Evolutionary conservation across 139 green algal genomes (phyloP), one percentile per base, ranked within the genome.

Genomic region (Closterium sp.): DNA sequence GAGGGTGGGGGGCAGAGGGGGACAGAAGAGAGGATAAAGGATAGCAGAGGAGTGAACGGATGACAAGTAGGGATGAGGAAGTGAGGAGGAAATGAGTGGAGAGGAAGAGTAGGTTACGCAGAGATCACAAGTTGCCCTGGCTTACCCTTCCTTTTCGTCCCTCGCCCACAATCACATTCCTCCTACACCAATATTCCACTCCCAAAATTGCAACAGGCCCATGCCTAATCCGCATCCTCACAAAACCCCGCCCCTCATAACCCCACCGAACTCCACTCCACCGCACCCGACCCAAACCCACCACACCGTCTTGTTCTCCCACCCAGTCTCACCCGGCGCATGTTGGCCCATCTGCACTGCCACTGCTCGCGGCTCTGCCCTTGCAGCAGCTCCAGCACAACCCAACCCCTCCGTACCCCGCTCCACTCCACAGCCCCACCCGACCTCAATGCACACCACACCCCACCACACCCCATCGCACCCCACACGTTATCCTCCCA

Each of bases 341-440:
- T 73, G 50, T 73, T 73, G 50, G 50, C 9, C 50, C 50, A 73
- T 21, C 50, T 28, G 21, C 19, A 4, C 84, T 93, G 86, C 85
- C 85, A 93, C 70, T 93, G n/a, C 27, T 1, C 9, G 24, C 38
- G 87, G 24, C 21, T 92, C 29, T 91, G 17, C 17, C 70, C 87
- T 4, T 32, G 91, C 19, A 94, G 89, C 45, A 91, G 7, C 0
- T 32, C 31, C 32, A 93, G 24, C 29, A 94, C 38, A 45, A 45
- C 38, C 38, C 38, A 4, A 9, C 38, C 4, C 3, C 38, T 6
- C 11, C 45, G 45, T 4, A 22, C 45, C 45, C 11, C 45, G 1
- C 45, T 13, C 45, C 11, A 13, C 11, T 3, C 50, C 50, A 73
- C 50, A n/a, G n/a, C n/a, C 13, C 17, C 50, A 24, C 50, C 17